phyloP scores from a whole-genome alignment of 208 protist genomes.

The Spongospora subterranea region DNA sequence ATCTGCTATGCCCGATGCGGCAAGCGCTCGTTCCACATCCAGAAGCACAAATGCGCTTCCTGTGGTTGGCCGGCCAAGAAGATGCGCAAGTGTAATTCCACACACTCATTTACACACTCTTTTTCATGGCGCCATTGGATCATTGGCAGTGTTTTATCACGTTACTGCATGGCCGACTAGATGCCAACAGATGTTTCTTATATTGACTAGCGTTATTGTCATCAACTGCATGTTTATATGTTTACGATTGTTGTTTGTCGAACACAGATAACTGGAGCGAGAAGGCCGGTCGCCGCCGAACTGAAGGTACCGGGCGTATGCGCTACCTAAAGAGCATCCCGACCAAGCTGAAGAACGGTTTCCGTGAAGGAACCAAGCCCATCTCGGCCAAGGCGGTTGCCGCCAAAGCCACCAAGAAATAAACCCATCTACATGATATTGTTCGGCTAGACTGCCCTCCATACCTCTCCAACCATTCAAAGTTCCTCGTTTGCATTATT shows the following conservation, averaged over 20 bases:
- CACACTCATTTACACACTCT: not conserved
- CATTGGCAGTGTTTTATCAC: too few species aligned
- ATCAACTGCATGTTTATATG: too few species aligned
- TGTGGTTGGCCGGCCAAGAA: constrained; percentile 73
- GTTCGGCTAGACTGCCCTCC: not conserved
- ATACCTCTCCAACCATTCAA: not conserved
- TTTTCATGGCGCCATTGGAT: not conserved
- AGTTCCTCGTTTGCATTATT: not conserved
- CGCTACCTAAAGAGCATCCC: constrained; percentile 60
- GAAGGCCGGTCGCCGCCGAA: constrained; percentile 72
- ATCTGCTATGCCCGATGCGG: constrained; percentile 73
- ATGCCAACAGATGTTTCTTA: too few species aligned
- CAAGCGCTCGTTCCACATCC: constrained; percentile 71
- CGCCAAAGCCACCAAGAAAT: constrained; percentile 32
- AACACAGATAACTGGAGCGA: constrained; percentile 70
- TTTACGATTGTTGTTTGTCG: not conserved
- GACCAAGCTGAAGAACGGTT: constrained; percentile 56
- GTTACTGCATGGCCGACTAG: too few species aligned
- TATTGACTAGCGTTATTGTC: too few species aligned
- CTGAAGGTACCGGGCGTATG: constrained; percentile 71
- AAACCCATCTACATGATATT: not conserved
- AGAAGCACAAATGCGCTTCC: constrained; percentile 72
- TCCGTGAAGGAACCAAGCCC: constrained; percentile 58
- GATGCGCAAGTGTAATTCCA: constrained; percentile 72
- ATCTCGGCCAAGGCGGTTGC: constrained; percentile 32